These are phyloP conservation scores for Pinus taeda DNA, from an alignment of 75 land plant genomes.

Conservation along the genomic window DNA sequence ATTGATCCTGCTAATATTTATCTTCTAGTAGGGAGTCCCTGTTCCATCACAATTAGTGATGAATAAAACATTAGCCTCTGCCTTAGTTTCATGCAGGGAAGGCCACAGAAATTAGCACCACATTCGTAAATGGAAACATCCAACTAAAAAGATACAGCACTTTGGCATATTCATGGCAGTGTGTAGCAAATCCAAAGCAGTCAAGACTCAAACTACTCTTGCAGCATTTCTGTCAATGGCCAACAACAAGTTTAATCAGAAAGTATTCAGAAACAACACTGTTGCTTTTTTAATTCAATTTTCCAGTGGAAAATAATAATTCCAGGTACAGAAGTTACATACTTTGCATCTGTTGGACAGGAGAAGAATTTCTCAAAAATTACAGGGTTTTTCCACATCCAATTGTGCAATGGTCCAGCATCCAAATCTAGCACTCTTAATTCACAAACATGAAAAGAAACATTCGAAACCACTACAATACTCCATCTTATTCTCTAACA, in stretches of 20 bases:
- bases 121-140: not conserved
- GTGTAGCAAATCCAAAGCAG: not conserved
- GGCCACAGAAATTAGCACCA: not conserved
- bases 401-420: not conserved
- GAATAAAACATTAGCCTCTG: not conserved
- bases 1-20: not conserved
- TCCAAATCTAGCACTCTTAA: not conserved
- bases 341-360: not conserved
- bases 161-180: not conserved
- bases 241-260: not conserved
- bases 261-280: not conserved
- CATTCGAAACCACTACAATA: not conserved
- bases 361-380: not conserved
- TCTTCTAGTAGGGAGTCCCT: not conserved
- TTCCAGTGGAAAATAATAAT: not conserved
- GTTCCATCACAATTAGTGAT: not conserved
- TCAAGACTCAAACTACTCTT: not conserved
- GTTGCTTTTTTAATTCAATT: not conserved
- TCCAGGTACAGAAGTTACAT: not conserved
- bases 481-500: not conserved
- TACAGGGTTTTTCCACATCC: not conserved
- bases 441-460: not conserved
- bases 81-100: not conserved
- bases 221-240: not conserved
- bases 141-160: constrained; percentile 1